These are phyloP conservation scores for Ambrosiella cleistominuta DNA, from an alignment of 2,329 filamentous ascomycete species.

Conservation along the genomic window DNA sequence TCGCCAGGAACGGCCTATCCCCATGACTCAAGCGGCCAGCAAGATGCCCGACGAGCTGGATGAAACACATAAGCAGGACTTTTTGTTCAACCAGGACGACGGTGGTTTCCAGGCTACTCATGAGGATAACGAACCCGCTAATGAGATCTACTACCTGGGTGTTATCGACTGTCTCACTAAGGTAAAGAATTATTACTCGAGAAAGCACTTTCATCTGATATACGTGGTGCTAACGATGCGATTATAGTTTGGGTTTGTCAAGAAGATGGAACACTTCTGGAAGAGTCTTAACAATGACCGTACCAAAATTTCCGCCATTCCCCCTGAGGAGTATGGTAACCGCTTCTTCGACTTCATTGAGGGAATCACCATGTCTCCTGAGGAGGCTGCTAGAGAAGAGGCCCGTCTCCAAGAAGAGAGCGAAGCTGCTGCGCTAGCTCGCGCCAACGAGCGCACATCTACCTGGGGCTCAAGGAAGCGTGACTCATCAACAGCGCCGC, in stretches of 20 bases:
- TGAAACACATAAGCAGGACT: constrained; percentile 50
- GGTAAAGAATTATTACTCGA: constrained; percentile 38
- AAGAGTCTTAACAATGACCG: constrained; percentile 77
- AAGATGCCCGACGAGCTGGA: constrained; percentile 84
- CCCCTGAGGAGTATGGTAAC: constrained; percentile 79
- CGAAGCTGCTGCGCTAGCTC: constrained; percentile 20
- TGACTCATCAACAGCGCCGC: constrained; percentile 20
- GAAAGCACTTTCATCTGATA: constrained; percentile 12
- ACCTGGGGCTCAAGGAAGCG: constrained; percentile 22
- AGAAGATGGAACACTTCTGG: constrained; percentile 92
- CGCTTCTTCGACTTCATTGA: constrained; percentile 87
- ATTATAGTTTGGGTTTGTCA: constrained; percentile 71
- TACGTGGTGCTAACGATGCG: constrained; percentile 14
- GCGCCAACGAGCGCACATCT: constrained; percentile 19
- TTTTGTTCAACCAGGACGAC: constrained; percentile 85
- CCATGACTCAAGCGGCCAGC: constrained; percentile 64
- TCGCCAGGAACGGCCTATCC: constrained; percentile 81
- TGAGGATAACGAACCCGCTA: constrained; percentile 65
- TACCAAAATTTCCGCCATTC: constrained; percentile 78
- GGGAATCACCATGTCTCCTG: constrained; percentile 73
- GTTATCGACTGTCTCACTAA: constrained; percentile 97
- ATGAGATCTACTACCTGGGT: constrained; percentile 93
- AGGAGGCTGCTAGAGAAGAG: constrained; percentile 43
- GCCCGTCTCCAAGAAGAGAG: constrained; percentile 33
- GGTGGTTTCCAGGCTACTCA: constrained; percentile 87